Percentiles rank a stretch among this genome's conserved stretches.
Evolutionary conservation across 805 yeast species (phyloP).

Genomic region (Blastobotrys attinorum): DNA sequence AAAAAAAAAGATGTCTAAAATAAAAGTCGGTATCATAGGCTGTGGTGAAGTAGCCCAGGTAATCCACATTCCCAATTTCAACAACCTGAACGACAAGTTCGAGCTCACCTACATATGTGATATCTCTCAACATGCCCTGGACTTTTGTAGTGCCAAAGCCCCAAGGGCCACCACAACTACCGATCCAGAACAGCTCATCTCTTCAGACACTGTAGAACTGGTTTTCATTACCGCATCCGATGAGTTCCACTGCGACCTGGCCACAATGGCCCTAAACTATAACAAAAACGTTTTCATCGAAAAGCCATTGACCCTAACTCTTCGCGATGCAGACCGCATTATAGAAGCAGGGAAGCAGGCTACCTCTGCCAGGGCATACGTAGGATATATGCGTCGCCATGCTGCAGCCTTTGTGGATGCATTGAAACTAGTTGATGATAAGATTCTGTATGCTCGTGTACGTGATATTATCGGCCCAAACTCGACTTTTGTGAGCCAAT

Average conservation of each 20-base stretch:
- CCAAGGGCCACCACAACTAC: too few relatives aligned
- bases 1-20: too few relatives aligned
- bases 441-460: conserved; percentile 4
- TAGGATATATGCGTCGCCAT: conserved; percentile 6
- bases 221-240: too few relatives aligned
- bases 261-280: too few relatives aligned
- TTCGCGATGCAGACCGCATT: too few relatives aligned
- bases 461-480: conserved; percentile 7
- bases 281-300: too few relatives aligned
- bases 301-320: too few relatives aligned
- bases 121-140: conserved; percentile 1
- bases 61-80: conserved; percentile 3
- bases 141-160: too few relatives aligned
- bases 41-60: conserved; percentile 9
- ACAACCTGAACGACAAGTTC: conserved; percentile 1
- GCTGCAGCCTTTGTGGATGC: conserved; percentile 7
- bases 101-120: conserved; percentile 3
- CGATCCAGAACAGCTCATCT: neutral
- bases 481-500: conserved; percentile 5
- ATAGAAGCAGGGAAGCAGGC: too few relatives aligned
- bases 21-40: conserved; percentile 8
- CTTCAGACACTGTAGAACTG: too few relatives aligned
- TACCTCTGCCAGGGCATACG: conserved; percentile 1
- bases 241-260: too few relatives aligned
- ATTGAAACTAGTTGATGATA: conserved; percentile 2